Percentiles rank a stretch among this genome's conserved stretches.
These are phyloP conservation scores for Psophocarpus tetragonolobus DNA, from an alignment of 306 rosid species.

Conservation along the genomic window DNA sequence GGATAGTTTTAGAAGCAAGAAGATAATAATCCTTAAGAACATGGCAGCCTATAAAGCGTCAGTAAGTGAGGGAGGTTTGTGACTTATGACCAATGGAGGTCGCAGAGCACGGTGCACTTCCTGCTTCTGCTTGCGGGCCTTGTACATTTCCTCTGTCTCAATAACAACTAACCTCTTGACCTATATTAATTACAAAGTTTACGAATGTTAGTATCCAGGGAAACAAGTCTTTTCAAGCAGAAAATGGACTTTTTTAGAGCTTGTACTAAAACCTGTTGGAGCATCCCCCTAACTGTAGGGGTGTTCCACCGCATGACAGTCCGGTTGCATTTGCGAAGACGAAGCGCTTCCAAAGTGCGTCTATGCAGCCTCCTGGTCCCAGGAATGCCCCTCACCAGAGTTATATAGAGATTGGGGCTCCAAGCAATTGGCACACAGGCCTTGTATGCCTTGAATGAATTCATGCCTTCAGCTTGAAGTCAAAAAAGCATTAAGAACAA, in stretches of 20 bases:
- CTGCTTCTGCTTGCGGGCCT: constrained; percentile 74
- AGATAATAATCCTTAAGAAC: constrained; percentile 29
- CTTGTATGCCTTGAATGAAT: constrained; percentile 88
- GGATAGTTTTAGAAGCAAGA: constrained; percentile 28
- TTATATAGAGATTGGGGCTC: constrained; percentile 83
- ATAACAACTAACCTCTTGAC: constrained; percentile 85
- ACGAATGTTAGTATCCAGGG: constrained; percentile 15
- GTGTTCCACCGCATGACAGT: constrained; percentile 97
- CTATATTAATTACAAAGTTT: constrained; percentile 42
- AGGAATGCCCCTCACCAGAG: constrained; percentile 91
- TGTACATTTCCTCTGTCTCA: constrained; percentile 89
- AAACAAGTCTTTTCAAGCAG: constrained; percentile 7
- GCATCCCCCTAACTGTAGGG: constrained; percentile 90
- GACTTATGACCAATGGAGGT: constrained; percentile 69
- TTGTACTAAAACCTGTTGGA: constrained; percentile 68
- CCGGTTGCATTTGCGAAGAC: constrained; percentile 78
- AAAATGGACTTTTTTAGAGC: background rate
- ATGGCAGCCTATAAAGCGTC: constrained; percentile 41
- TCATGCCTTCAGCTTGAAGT: constrained; percentile 62
- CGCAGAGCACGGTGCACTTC: constrained; percentile 64
- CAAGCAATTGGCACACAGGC: constrained; percentile 80
- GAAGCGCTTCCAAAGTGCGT: constrained; percentile 88
- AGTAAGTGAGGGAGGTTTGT: constrained; percentile 56
- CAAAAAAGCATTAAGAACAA: constrained; percentile 40
- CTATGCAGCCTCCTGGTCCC: constrained; percentile 91